phyloP scores from a whole-genome alignment of 2,329 filamentous ascomycete species.

The Celoporthe dispersa region DNA sequence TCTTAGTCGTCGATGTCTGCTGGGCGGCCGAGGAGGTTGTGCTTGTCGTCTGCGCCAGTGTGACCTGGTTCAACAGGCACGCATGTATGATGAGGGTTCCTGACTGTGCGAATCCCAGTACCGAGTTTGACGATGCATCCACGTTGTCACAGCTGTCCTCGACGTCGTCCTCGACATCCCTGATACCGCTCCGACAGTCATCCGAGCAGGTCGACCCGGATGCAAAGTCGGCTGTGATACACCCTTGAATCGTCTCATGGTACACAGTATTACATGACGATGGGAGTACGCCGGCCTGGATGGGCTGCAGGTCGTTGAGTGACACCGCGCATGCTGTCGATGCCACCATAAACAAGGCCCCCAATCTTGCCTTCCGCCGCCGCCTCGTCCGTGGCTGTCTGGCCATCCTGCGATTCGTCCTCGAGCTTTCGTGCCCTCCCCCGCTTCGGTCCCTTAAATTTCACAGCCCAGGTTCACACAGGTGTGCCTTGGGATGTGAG shows the following conservation, averaged over 20 bases:
- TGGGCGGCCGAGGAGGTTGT: conserved; percentile 2
- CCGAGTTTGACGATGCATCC: conserved; percentile 49
- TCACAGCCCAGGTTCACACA: not conserved
- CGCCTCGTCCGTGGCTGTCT: conserved; percentile 18
- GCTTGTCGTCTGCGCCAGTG: conserved; percentile 20
- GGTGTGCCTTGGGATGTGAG: not conserved
- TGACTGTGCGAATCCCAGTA: conserved; percentile 39
- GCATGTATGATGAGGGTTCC: conserved; percentile 16
- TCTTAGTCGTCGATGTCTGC: conserved; percentile 3
- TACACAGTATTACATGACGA: conserved; percentile 48
- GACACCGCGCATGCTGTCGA: conserved; percentile 38
- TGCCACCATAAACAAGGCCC: conserved; percentile 31
- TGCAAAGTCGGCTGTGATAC: conserved; percentile 43
- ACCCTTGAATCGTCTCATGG: conserved; percentile 46
- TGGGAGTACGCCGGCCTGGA: conserved; percentile 43
- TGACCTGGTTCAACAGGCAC: conserved; percentile 21
- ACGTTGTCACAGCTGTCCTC: conserved; percentile 75
- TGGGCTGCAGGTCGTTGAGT: conserved; percentile 47
- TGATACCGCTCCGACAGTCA: conserved; percentile 58
- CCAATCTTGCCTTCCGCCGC: conserved; percentile 22
- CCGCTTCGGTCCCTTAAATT: not conserved
- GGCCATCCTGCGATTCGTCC: conserved; percentile 18
- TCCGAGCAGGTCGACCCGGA: conserved; percentile 43
- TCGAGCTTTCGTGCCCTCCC: not conserved
- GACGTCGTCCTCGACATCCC: conserved; percentile 76